Conservation (phyloP, 164 flowering plant genomes). For the Nymphaea thermarum region DNA sequence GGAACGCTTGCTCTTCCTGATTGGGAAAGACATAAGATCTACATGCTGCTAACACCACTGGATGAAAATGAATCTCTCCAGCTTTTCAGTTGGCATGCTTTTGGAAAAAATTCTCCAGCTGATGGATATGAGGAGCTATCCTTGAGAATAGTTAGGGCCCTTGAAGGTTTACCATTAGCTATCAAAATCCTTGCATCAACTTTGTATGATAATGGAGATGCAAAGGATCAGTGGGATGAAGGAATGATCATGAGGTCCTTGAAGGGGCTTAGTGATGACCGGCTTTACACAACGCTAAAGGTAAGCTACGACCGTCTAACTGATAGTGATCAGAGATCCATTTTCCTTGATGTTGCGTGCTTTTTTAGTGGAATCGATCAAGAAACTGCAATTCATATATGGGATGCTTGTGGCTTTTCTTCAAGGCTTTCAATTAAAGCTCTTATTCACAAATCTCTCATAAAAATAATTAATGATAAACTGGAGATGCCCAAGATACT, state of each 20-base stretch:
- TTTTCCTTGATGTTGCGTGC: constrained; percentile 1
- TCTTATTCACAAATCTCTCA: constrained; percentile 22
- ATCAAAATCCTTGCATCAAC: not conserved
- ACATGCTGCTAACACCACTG: constrained; percentile 19
- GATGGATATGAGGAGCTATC: not conserved
- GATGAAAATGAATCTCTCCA: constrained; percentile 13
- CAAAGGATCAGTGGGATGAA: not conserved
- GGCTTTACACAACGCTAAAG: constrained; percentile 18
- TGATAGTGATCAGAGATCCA: not conserved
- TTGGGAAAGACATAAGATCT: constrained; percentile 1
- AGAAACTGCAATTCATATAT: constrained; percentile 19
- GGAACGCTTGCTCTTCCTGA: not conserved
- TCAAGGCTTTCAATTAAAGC: constrained; percentile 15
- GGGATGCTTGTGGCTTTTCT: constrained; percentile 25
- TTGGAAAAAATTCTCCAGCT: not conserved
- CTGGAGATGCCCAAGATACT: constrained; percentile 18
- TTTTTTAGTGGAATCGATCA: constrained; percentile 20
- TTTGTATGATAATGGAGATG: not conserved
- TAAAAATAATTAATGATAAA: constrained; percentile 14
- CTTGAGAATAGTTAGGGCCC: not conserved
- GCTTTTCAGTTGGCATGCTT: constrained; percentile 14
- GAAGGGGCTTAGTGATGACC: constrained; percentile 12
- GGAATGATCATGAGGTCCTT: constrained; percentile 6
- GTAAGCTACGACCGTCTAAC: constrained; percentile 37
- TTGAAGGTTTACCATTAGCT: not conserved